Percentiles rank a stretch among this genome's conserved stretches.
phyloP scores from a whole-genome alignment of 140 eudicot species.

The Senecio squalidus region DNA sequence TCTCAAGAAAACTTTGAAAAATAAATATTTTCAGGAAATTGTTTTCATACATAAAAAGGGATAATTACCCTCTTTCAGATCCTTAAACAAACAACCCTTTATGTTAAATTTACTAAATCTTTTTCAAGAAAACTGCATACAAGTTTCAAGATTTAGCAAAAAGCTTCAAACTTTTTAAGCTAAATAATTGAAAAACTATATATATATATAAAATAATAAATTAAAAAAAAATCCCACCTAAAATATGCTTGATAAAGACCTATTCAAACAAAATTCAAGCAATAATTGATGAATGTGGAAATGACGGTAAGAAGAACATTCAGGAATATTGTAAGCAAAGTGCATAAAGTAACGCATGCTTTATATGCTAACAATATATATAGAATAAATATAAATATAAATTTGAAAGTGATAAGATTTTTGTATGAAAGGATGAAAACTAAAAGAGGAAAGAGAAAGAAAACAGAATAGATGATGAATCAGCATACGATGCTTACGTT shows the following conservation, averaged over 20 bases:
- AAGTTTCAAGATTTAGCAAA: slow-evolving; percentile 7
- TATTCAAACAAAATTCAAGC: slow-evolving; percentile 25
- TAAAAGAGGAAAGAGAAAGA: too few species aligned
- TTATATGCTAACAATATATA: too few species aligned
- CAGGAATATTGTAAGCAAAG: slow-evolving; percentile 15
- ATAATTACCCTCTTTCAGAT: neutral
- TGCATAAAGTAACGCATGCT: too few species aligned
- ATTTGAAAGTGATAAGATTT: too few species aligned
- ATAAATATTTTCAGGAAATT: neutral
- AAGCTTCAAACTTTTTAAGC: neutral
- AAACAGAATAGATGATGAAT: too few species aligned
- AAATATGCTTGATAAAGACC: neutral
- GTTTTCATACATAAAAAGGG: neutral
- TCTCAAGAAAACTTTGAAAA: neutral
- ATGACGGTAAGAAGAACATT: slow-evolving; percentile 20
- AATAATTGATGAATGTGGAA: slow-evolving; percentile 12
- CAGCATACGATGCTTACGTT: too few species aligned
- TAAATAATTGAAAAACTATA: neutral
- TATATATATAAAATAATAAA: neutral
- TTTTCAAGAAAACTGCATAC: neutral
- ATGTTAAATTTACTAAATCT: neutral
- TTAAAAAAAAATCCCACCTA: neutral
- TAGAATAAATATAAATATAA: too few species aligned
- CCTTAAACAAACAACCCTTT: neutral
- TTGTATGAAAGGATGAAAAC: too few species aligned